Conservation (phyloP, 208 protist species). For the Trypanosoma platydactyli region DNA sequence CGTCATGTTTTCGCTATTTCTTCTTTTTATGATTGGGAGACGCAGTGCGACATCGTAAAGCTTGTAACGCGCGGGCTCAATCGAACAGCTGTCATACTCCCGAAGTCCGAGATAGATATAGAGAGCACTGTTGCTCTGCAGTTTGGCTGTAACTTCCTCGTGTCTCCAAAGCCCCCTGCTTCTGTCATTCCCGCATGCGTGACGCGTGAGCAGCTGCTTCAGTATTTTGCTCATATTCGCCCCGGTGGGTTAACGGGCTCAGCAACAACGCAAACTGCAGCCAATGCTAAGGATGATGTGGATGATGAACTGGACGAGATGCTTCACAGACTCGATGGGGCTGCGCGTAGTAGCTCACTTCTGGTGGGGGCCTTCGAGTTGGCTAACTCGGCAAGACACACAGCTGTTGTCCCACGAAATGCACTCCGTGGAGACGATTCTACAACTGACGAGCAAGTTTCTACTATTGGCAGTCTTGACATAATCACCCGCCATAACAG, state of each 20-base stretch:
- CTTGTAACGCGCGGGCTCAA: conserved; percentile 29
- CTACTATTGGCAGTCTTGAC: not conserved
- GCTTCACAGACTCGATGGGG: conserved; percentile 4
- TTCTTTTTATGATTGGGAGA: conserved; percentile 25
- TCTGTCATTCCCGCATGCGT: not conserved
- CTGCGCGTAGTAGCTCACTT: not conserved
- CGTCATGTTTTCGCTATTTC: conserved; percentile 46
- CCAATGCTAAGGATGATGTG: not conserved
- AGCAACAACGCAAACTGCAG: not conserved
- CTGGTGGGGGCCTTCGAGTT: not conserved
- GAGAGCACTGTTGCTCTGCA: conserved; percentile 30
- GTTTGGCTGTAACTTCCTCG: conserved; percentile 34
- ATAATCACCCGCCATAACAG: not conserved
- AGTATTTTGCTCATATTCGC: conserved; percentile 9
- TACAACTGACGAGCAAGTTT: not conserved
- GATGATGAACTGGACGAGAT: conserved; percentile 26
- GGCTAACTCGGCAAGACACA: not conserved
- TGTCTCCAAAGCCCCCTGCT: conserved; percentile 6
- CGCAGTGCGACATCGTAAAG: conserved; percentile 22
- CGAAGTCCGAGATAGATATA: not conserved
- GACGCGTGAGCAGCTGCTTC: conserved; percentile 13
- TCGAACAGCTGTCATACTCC: conserved; percentile 36
- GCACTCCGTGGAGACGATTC: not conserved
- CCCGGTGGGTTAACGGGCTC: not conserved
- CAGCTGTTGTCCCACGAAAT: conserved; percentile 10